Conservation (phyloP, 352 stramenopile genomes). For the Pythium myriotylum region DNA sequence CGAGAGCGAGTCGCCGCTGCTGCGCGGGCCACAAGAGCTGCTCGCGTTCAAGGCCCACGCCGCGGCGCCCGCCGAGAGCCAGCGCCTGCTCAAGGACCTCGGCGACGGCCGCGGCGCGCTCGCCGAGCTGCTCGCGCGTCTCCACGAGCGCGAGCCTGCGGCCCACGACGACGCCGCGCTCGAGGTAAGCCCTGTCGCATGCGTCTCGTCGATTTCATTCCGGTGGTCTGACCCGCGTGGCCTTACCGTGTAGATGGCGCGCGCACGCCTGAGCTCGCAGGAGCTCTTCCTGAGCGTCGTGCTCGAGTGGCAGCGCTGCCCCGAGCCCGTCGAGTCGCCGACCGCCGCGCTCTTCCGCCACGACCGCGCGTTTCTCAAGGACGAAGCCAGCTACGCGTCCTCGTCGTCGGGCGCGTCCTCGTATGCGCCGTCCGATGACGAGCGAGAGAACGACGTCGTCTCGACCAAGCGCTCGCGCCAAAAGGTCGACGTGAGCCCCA, state of each 20-base stretch:
- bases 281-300: conserved; percentile 86
- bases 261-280: conserved; percentile 58
- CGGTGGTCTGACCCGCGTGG: no score
- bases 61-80: conserved; percentile 25
- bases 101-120: conserved; percentile 23
- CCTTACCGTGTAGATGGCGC: no score
- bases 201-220: no score
- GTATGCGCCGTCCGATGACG: conserved; percentile 24
- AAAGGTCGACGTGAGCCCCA: conserved; percentile 57
- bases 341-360: conserved; percentile 25
- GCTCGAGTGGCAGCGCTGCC: conserved; percentile 70
- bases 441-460: conserved; percentile 6
- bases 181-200: conserved; percentile 25
- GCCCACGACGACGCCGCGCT: conserved; percentile 21
- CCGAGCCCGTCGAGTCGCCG: conserved; percentile 24
- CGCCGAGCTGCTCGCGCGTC: conserved; percentile 37
- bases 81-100: conserved; percentile 48
- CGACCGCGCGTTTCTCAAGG: conserved; percentile 18
- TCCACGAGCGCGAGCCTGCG: conserved; percentile 21
- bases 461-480: conserved; percentile 10
- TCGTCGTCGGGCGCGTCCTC: conserved; percentile 22
- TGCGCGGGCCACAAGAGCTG: conserved; percentile 28
- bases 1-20: conserved; percentile 28
- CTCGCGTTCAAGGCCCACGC: conserved; percentile 12
- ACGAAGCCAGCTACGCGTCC: neutral